Evolutionary conservation across 768 basidiomycete genomes (phyloP), one percentile per base, ranked within the genome.

Genomic region (Leucocoprinus leucothites): DNA sequence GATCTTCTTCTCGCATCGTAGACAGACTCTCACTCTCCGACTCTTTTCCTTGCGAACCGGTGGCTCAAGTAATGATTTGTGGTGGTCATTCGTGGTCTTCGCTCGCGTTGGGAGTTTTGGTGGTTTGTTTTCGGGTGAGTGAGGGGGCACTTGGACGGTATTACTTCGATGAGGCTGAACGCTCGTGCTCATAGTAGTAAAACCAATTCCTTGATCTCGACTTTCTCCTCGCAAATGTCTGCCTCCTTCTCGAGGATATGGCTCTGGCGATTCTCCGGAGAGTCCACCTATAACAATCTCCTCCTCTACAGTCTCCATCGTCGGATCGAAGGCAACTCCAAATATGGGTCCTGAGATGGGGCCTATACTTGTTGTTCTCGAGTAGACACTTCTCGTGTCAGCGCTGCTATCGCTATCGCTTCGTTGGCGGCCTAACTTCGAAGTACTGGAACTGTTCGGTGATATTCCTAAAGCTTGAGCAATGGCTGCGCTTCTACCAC

Each of bases 1-100:
- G 53, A 96, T 87, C 58, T 62, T 71, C 66, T 78, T 78, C 52
- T 75, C 67, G 69, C 94, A 97, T 59, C 84, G 81, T 48, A 84
- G 70, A 64, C 94, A 97, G 13, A 71, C 65, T 57, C 73, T 79
- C 22, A 22, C 5, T 25, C 24, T 55, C 26, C 38, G 53, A 3
- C 66, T 62, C 65, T 68, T 74, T 61, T 65, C 74, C 21, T 63
- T 62, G 53, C 61, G 53, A 48, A 65, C 65, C 25, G 36, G 48
- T 21, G 56, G 51, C 26, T 61, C 63, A 38, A 56, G 50, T 26
- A 31, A 50, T 19, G 49, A 58, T 59, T 59, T 68, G 48, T 67
- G 67, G 21, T 57, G 54, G 42, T 63, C 65, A 56, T 57, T 62
- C 11, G 53, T 78, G 45, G 86, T 85, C 59, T 78, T 73, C 25